Base-by-base conservation (phyloP, 805 yeast species). In the Peterozyma xylosa region DNA sequence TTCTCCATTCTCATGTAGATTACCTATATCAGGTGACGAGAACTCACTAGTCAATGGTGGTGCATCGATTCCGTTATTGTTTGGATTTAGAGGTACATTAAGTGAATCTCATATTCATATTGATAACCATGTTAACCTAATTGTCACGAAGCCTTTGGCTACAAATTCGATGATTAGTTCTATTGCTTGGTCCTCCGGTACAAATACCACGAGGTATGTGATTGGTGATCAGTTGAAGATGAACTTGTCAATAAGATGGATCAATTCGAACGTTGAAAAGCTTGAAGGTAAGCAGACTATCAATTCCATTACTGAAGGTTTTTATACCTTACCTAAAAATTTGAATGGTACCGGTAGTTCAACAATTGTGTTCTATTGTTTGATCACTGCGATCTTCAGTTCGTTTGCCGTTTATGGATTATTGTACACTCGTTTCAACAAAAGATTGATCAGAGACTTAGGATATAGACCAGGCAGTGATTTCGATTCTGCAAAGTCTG, bases 101-200 rank as follows among this genome's bases (percentile, higher is more conserved):
- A 78, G 78, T 51, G 80, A 79, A 38, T 71, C 81, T 35, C 90
- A 84, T 61, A 62, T 84, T 46, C 89, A 84, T 51, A 61, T 83
- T 39, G 89, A 84, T 54, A 64, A 75, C 9, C 57, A 67, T 30
- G 39, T 83, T 54, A 82, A 81, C 53, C 64, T 81, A 13, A 46
- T 81, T 2, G 58, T 79, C 44, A 59, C 70, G 32, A 62, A 62
- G 38, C 66, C 78, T 56, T 27, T 46, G 47, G 13, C 42, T 50
- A 62, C 57, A 44, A 63, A 67, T 45, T 55, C 76, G 5, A 61
- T 81, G 10, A 62, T 82, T 16, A 70, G 80, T 37, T 78, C 80
- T 2, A 59, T 74, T 33, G 82, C 78, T 2, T 81, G 75, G 64
- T 70, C 83, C 10, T 66, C 84, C 5, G 76, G 84, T n/a, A 68